Base-by-base conservation (phyloP, 1,284 basidiomycete species). In the Rhizoctonia solani region DNA sequence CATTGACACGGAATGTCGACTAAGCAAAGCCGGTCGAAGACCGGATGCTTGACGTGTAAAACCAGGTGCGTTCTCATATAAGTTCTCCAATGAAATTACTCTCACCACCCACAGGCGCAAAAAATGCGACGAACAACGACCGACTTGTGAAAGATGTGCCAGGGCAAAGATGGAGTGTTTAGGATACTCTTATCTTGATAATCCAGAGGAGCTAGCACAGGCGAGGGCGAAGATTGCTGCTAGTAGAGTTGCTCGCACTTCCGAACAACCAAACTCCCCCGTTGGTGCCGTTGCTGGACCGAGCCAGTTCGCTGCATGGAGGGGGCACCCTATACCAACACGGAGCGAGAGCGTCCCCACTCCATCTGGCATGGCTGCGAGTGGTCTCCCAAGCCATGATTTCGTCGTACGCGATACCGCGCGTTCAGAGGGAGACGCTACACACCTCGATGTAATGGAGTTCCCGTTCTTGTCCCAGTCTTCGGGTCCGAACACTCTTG, bases 31-130 rank as follows among this genome's bases (percentile, higher is more conserved):
- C 27, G 63, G 25, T 66, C 63, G 14, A 66, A 66, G 53, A 66
- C 63, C 2, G 63, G 63, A 23, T 66, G 63, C 32, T 47, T 66
- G 44, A 66, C 63, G 1, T 66, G 63, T 47, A 66, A 66, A 55
- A 66, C 53, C 25, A 54, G 63, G 63, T 66, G 2, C 21, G 63
- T 27, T 14, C 4, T 23, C 25, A n/a, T 19, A 30, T 19, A 30
- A 5, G 29, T 23, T 1, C 34, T 25, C 23, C 23, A 34, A 13
- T 34, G 1, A 14, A 4, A 9, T n/a, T 54, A 32, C 21, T 3
- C 46, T 27, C 34, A 37, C 27, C 46, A 27, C 14, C 5, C 29
- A 2, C 42, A 66, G 63, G 23, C 63, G 63, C 1, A 66, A 66
- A n/a, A 66, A 66, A 19, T 66, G 63, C 23, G 63, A 66, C 32